A percentile compares a stretch with the other conserved stretches of the same genome.
Evolutionary conservation across 768 basidiomycete genomes (phyloP).

Genomic region (Kwoniella pini): DNA sequence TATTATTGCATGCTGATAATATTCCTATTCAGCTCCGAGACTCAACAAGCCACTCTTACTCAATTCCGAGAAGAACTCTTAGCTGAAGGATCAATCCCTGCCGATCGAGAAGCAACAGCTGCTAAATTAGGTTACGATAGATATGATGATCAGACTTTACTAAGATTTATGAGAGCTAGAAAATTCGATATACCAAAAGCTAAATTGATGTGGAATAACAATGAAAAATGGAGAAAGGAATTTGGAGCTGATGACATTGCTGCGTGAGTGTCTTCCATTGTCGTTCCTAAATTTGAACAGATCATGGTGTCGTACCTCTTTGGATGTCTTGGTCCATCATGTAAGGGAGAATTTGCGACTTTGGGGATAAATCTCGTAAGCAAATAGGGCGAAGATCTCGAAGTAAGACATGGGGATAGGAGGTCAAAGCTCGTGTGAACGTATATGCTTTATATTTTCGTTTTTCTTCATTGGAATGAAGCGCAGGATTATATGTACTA

Average conservation of each 20-base stretch:
- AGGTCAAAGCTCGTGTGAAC: too few relatives aligned
- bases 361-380: too few relatives aligned
- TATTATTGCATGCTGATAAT: too few relatives aligned
- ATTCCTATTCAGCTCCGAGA: slow-evolving; percentile 29
- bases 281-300: background rate
- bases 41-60: slow-evolving; percentile 67
- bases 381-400: too few relatives aligned
- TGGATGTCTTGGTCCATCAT: too few relatives aligned
- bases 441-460: background rate
- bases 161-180: slow-evolving; percentile 82
- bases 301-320: too few relatives aligned
- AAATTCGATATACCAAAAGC: slow-evolving; percentile 83
- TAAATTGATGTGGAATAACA: slow-evolving; percentile 77
- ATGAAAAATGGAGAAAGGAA: slow-evolving; percentile 87
- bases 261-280: slow-evolving; percentile 46
- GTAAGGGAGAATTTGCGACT: too few relatives aligned
- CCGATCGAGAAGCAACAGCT: slow-evolving; percentile 27
- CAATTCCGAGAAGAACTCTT: slow-evolving; percentile 68
- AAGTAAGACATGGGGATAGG: too few relatives aligned
- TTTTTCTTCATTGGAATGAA: too few relatives aligned
- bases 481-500: too few relatives aligned
- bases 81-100: slow-evolving; percentile 47
- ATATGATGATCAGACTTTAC: slow-evolving; percentile 54
- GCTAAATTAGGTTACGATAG: slow-evolving; percentile 48
- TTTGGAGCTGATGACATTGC: slow-evolving; percentile 60